phyloP scores from a whole-genome alignment of 176 grass and related monocot species.

The Carex parvula region DNA sequence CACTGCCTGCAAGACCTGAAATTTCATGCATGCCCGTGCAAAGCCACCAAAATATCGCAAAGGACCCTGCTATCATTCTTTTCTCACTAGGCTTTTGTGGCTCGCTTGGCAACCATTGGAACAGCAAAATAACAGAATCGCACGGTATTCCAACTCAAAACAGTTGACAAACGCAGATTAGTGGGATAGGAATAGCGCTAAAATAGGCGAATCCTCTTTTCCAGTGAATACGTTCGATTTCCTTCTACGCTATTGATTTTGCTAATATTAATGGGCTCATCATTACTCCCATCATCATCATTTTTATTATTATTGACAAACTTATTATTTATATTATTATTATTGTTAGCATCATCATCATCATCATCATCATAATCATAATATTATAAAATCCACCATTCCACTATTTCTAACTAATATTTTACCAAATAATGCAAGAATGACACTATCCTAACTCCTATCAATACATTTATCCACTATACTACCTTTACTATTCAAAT shows the following conservation, averaged over 20 bases:
- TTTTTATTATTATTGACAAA: background rate
- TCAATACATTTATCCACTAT: background rate
- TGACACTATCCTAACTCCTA: background rate
- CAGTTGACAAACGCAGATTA: background rate
- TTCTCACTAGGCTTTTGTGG: background rate
- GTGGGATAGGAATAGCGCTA: background rate
- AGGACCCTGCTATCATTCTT: background rate
- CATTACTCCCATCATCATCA: background rate
- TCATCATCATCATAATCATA: background rate
- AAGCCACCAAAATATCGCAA: background rate
- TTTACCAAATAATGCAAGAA: background rate
- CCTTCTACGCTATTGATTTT: background rate
- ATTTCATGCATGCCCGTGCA: background rate
- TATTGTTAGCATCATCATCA: background rate
- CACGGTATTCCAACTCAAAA: background rate
- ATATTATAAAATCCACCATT: background rate
- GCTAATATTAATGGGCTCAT: background rate
- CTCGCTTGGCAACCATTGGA: background rate
- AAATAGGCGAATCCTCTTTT: background rate
- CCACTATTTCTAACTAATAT: background rate
- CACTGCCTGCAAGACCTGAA: background rate
- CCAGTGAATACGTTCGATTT: background rate
- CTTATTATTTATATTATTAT: background rate
- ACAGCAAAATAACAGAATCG: conserved; percentile 10
- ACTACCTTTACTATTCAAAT: background rate